Conservation (phyloP, 2,329 filamentous ascomycete genomes). For the Hypomyces rosellus region DNA sequence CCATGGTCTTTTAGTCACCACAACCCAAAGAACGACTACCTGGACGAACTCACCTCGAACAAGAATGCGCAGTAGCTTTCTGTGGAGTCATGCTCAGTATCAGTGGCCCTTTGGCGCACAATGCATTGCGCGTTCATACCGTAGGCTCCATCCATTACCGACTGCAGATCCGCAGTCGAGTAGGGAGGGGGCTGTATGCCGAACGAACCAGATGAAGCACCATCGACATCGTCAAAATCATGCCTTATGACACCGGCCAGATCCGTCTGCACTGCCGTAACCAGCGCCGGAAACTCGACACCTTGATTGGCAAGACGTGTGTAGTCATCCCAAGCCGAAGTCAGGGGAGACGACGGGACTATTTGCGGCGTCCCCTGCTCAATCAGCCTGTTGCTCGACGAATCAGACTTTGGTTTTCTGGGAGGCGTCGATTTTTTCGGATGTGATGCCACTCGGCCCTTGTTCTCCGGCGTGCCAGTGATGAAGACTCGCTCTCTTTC, state of each 20-base stretch:
- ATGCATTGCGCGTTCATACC: conserved; percentile 39
- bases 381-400: conserved; percentile 14
- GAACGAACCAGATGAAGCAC: conserved; percentile 19
- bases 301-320: conserved; percentile 34
- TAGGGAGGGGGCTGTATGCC: conserved; percentile 35
- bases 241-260: conserved; percentile 30
- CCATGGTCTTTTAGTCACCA: not conserved
- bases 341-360: conserved; percentile 33
- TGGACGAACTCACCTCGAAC: conserved; percentile 40
- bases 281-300: conserved; percentile 32
- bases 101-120: conserved; percentile 31
- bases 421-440: conserved; percentile 37
- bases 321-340: conserved; percentile 46
- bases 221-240: conserved; percentile 14
- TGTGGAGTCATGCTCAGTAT: conserved; percentile 23
- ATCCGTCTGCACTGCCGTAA: conserved; percentile 40
- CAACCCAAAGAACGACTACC: too few species aligned
- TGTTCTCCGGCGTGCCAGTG: conserved; percentile 49
- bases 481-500: conserved; percentile 59
- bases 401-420: conserved; percentile 24
- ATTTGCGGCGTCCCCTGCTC: conserved; percentile 24
- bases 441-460: conserved; percentile 51
- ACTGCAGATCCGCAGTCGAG: conserved; percentile 31
- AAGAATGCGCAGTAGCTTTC: conserved; percentile 45
- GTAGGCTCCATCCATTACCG: conserved; percentile 31